Base-by-base conservation (phyloP, 2,329 filamentous ascomycete species). In the Monosporascus sp. region DNA sequence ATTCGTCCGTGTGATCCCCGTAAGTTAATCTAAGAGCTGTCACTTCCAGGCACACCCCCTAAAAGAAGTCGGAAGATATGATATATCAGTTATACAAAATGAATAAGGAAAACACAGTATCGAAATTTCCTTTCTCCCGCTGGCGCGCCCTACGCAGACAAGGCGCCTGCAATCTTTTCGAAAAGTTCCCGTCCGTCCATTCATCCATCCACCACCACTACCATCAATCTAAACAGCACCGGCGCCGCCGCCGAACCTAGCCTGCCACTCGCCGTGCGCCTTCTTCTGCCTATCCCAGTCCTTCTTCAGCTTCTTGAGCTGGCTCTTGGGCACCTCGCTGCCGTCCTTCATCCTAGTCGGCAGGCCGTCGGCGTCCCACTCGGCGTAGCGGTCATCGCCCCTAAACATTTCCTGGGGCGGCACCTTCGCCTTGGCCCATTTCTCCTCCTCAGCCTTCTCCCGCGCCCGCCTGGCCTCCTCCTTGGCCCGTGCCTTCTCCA, bases 251-350 rank as follows among this genome's bases (percentile, higher is more conserved):
- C 31, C 31, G 11, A 34, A 34, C 56, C 71, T 73, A n/a, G 59
- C 61, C 40, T 67, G 52, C 56, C 64, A 88, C 57, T 86, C 83
- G 58, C 92, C 87, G 69, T 92, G 86, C 54, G 82, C 70, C 79
- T 93, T 95, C 79, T 91, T 94, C 76, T 97, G 93, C 68, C 80
- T 85, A 63, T 95, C 88, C 90, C 90, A 96, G 52, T 91, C 86
- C 77, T 97, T 97, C 73, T 79, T 86, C 62, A 96, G 71, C 76
- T 90, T 92, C 80, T 97, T 97, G 49, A 74, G 66, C 66, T 85
- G 82, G 55, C 81, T 88, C 77, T 96, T 96, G 5, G 89, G 82
- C 38, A 97, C 78, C 61, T 95, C 90, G 56, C 84, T 85, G 0
- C 91, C 91, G 34, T 89, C 85, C 57, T 83, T 85, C 68, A 91